These are phyloP conservation scores for Apiotrichum veenhuisii DNA, from an alignment of 1,284 basidiomycete species.

Conservation along the genomic window DNA sequence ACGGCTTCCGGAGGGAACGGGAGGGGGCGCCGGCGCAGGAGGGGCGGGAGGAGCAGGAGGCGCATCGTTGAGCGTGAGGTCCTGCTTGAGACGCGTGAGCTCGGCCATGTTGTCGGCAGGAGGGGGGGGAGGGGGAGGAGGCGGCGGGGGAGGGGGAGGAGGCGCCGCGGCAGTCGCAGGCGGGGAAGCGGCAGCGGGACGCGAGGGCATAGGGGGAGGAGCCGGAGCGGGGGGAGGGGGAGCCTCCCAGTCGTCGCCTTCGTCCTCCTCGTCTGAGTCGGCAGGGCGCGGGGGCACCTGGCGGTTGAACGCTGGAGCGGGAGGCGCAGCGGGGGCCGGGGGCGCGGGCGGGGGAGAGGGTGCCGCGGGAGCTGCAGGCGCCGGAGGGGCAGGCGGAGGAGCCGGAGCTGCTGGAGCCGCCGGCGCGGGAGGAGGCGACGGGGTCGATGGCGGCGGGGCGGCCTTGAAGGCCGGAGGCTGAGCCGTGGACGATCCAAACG, in stretches of 20 bases:
- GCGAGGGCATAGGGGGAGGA: slow-evolving; percentile 20
- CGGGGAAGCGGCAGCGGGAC: slow-evolving; percentile 6
- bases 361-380: slow-evolving; percentile 44
- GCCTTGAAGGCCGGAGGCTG: slow-evolving; percentile 10
- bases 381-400: slow-evolving; percentile 33
- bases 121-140: slow-evolving; percentile 37
- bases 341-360: slow-evolving; percentile 29
- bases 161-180: slow-evolving; percentile 2
- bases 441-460: slow-evolving; percentile 7
- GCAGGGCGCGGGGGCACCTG: slow-evolving; percentile 29
- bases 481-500: slow-evolving; percentile 14
- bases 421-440: slow-evolving; percentile 30
- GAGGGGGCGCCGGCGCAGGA: slow-evolving; percentile 3
- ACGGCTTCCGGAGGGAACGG: not conserved
- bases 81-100: slow-evolving; percentile 40
- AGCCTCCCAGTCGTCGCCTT: slow-evolving; percentile 39
- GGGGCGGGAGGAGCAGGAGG: slow-evolving; percentile 27
- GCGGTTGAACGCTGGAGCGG: slow-evolving; percentile 16
- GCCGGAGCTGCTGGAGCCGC: slow-evolving; percentile 14
- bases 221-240: slow-evolving; percentile 31
- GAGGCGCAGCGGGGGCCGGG: slow-evolving; percentile 19
- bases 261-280: slow-evolving; percentile 35
- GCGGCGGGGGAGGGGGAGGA: slow-evolving; percentile 27
- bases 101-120: slow-evolving; percentile 47
- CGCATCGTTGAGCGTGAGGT: slow-evolving; percentile 41